Evolutionary conservation across 371 early-diverging fungal species (phyloP), one percentile per base, ranked within the genome.

Genomic region (Basidiobolus meristosporus): DNA sequence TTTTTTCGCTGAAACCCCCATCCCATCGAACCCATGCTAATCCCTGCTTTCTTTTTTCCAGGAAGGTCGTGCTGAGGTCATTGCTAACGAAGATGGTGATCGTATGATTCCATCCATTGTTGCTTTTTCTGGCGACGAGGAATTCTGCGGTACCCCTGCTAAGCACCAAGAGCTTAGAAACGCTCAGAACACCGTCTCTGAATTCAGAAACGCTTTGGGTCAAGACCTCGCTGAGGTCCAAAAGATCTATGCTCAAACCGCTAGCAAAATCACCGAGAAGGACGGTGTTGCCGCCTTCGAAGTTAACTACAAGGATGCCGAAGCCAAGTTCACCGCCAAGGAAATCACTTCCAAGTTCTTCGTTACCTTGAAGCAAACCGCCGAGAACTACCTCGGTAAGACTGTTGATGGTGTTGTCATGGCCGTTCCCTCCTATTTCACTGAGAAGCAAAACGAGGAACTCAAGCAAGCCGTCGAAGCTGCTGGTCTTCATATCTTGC

Each of bases 51-150:
- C 10, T 12, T 50, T 65, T 41, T 60, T 53, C 38, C 66, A 81
- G 69, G 82, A 82, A 52, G 81, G 78, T 47, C 70, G 74, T 50
- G 72, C 77, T 43, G 88, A 90, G 50, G 77, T 86, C 55, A 89
- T 95, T 54, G 93, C 96, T 51, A 92, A 95, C 66, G 90, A 86
- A 56, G 96, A 95, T 56, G 96, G 96, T 62, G 91, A 91, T 58
- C 70, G 92, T 53, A 79, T 82, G 60, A 90, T 90, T 50, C 87
- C 96, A 37, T 75, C 85, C 37, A 80, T 73, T 54, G 78, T 92
- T 41, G 88, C 90, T 48, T 89, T 86, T 71, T 73, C 82, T n/a
- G 82, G 77, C 38, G 76, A 78, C 40, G 92, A 91, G 54, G 83
- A 88, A 83, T 65, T 87, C 47, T 73, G 76, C 44, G 96, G 96